Evolutionary conservation across 176 grass and related monocot genomes (phyloP).

Genomic region (Chloris gayana): DNA sequence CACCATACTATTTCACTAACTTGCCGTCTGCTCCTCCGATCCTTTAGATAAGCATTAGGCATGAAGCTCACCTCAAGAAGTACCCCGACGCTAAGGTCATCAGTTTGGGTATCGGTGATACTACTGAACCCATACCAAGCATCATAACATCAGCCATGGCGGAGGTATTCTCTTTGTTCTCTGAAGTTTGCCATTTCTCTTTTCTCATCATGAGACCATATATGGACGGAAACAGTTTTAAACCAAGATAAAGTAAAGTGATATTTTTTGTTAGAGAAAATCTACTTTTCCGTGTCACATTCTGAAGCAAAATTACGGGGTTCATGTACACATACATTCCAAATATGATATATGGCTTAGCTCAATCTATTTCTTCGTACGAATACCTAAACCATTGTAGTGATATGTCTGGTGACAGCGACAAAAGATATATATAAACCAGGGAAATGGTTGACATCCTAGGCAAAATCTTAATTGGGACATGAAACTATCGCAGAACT

Average conservation of each 20-base stretch:
- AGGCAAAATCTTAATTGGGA: not conserved
- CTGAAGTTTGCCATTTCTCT: not conserved
- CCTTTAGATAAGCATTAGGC: constrained; percentile 72
- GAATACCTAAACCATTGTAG: constrained; percentile 25
- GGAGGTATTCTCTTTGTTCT: constrained; percentile 54
- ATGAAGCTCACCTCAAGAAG: constrained; percentile 66
- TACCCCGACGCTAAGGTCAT: constrained; percentile 87
- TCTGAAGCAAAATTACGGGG: not conserved
- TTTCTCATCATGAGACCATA: not conserved
- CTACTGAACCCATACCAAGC: constrained; percentile 85
- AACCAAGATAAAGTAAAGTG: not conserved
- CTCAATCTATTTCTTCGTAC: constrained; percentile 8
- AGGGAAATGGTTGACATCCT: not conserved
- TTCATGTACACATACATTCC: not conserved
- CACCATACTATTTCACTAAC: not conserved
- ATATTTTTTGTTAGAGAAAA: not conserved
- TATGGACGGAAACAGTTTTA: not conserved
- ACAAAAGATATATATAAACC: not conserved
- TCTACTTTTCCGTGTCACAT: no score
- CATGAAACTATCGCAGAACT: not conserved
- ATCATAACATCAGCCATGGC: constrained; percentile 82
- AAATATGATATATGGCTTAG: not conserved
- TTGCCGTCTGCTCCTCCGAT: not conserved
- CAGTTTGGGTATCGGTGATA: constrained; percentile 92
- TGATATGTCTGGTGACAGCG: not conserved